Evolutionary conservation across 176 grass and related monocot genomes (phyloP).

Genomic region (Aegilops tauschii): DNA sequence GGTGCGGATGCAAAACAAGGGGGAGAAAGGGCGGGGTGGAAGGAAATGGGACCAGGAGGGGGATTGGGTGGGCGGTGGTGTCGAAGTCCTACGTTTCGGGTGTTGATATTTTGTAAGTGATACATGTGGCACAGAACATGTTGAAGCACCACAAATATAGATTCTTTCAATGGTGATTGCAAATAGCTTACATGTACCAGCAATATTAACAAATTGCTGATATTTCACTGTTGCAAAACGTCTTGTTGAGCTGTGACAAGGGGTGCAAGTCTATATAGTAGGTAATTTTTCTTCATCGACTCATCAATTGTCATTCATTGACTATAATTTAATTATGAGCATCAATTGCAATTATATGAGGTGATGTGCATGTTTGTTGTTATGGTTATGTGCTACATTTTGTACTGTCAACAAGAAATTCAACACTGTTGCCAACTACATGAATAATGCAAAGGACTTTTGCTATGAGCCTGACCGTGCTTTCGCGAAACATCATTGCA

Average conservation of each 20-base stretch:
- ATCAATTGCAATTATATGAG: slow-evolving; percentile 28
- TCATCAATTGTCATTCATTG: slow-evolving; percentile 6
- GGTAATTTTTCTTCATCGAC: slow-evolving; percentile 9
- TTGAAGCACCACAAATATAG: too few species aligned
- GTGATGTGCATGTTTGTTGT: slow-evolving; percentile 41
- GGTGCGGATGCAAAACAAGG: too few species aligned
- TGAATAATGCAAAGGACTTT: neutral
- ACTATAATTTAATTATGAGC: neutral
- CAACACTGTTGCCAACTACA: slow-evolving; percentile 26
- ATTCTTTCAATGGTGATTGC: too few species aligned
- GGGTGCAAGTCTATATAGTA: slow-evolving; percentile 23
- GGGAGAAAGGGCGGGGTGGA: too few species aligned
- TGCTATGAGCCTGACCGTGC: neutral
- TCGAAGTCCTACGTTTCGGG: too few species aligned
- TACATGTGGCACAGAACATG: too few species aligned
- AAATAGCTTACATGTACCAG: too few species aligned
- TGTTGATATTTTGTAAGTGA: too few species aligned
- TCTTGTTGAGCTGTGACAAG: neutral
- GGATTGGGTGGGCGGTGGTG: too few species aligned
- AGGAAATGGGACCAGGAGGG: too few species aligned
- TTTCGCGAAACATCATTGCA: neutral
- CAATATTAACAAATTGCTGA: too few species aligned
- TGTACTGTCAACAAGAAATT: slow-evolving; percentile 34
- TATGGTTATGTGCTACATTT: neutral
- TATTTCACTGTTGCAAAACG: neutral